Evolutionary conservation across 2,329 filamentous ascomycete genomes (phyloP).

Genomic region (Dothideomycetes sp.): DNA sequence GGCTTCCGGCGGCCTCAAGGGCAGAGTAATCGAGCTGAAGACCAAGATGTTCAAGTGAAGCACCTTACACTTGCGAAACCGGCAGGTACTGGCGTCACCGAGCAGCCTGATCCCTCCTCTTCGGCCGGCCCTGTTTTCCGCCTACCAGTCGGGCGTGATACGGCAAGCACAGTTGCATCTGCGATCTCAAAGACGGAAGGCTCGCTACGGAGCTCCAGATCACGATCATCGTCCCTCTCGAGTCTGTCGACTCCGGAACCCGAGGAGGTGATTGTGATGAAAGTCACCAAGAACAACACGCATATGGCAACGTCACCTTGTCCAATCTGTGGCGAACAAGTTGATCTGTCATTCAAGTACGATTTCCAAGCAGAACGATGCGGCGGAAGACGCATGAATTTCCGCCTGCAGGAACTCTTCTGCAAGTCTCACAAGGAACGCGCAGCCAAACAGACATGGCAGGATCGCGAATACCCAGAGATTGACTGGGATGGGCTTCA

Average conservation of each 20-base stretch:
- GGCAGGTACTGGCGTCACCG: no score
- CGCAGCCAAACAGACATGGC: constrained; percentile 17
- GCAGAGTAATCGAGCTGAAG: no score
- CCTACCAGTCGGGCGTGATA: no score
- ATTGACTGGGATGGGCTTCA: constrained; percentile 21
- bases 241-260: not conserved
- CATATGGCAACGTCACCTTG: constrained; percentile 11
- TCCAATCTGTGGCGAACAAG: constrained; percentile 23
- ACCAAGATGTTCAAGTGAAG: no score
- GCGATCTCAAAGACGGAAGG: no score
- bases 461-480: constrained; percentile 19
- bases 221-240: no score
- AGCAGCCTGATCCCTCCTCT: no score
- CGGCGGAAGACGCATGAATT: constrained; percentile 14
- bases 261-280: not conserved
- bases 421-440: constrained; percentile 20
- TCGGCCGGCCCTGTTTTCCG: no score
- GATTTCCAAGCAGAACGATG: constrained; percentile 19
- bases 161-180: no score
- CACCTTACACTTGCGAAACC: no score
- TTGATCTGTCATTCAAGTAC: constrained; percentile 15
- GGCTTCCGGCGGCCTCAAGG: no score
- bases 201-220: no score
- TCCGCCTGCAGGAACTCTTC: constrained; percentile 22
- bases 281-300: not conserved